Conservation (phyloP, 805 yeast species). For the Yamadazyma takamatsuzukensis region DNA sequence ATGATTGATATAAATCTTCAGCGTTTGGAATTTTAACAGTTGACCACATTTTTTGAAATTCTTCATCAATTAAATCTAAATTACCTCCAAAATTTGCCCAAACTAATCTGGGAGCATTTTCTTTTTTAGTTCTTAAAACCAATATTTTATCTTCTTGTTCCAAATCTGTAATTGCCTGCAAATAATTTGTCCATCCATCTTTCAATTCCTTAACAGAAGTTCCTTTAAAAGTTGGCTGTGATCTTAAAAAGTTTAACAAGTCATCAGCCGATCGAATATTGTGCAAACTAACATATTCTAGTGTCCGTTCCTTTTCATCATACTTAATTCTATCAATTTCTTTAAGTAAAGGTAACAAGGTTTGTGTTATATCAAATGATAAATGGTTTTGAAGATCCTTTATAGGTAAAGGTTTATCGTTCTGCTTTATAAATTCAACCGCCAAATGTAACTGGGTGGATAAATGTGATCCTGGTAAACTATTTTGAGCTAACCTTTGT, state of each 20-base stretch:
- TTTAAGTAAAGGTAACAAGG: slow-evolving; percentile 66
- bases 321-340: slow-evolving; percentile 76
- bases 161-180: slow-evolving; percentile 70
- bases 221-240: slow-evolving; percentile 86
- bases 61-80: slow-evolving; percentile 68
- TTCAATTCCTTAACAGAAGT: slow-evolving; percentile 73
- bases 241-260: slow-evolving; percentile 64
- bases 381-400: slow-evolving; percentile 65
- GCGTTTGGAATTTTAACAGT: slow-evolving; percentile 74
- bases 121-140: slow-evolving; percentile 88
- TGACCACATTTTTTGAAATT: slow-evolving; percentile 81
- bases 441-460: slow-evolving; percentile 89
- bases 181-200: slow-evolving; percentile 95
- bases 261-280: slow-evolving; percentile 82
- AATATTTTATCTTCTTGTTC: slow-evolving; percentile 75
- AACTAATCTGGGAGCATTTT: slow-evolving; percentile 83
- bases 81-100: slow-evolving; percentile 87
- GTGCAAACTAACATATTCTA: slow-evolving; percentile 85
- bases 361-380: slow-evolving; percentile 55
- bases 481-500: slow-evolving; percentile 21
- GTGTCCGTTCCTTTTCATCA: slow-evolving; percentile 56
- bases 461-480: slow-evolving; percentile 54
- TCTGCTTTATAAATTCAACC: slow-evolving; percentile 77
- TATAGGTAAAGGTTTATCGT: slow-evolving; percentile 67
- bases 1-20: slow-evolving; percentile 72